phyloP scores from a whole-genome alignment of 176 grass and related monocot genomes.

The Zoysia pacifica region DNA sequence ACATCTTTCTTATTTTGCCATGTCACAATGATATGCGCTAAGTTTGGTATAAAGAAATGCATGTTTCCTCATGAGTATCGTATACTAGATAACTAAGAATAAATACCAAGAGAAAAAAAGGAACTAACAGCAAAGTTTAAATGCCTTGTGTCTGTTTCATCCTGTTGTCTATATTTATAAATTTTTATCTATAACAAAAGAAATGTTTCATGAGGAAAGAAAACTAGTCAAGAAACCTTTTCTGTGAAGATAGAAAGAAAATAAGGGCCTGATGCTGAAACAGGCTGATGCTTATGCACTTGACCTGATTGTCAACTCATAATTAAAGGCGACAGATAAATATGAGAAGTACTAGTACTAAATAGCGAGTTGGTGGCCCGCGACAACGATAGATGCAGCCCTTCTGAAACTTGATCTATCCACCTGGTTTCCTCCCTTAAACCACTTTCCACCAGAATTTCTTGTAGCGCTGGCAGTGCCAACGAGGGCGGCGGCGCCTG shows the following conservation, averaged over 20 bases:
- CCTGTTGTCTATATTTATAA: neutral
- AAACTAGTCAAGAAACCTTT: neutral
- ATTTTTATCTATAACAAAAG: neutral
- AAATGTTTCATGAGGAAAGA: neutral
- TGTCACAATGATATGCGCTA: neutral
- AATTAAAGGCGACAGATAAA: conserved; percentile 32
- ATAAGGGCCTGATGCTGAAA: conserved; percentile 7
- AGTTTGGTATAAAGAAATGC: neutral
- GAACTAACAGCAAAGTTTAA: neutral
- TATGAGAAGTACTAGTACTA: conserved; percentile 10
- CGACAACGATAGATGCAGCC: conserved; percentile 17
- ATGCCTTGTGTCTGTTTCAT: neutral
- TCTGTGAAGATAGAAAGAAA: neutral
- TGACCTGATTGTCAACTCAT: conserved; percentile 42
- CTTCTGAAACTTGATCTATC: conserved; percentile 26
- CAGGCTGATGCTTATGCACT: conserved; percentile 17
- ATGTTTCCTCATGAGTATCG: neutral
- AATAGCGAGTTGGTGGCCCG: conserved; percentile 28
- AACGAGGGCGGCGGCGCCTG: neutral
- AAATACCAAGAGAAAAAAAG: neutral
- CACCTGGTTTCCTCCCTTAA: conserved; percentile 17
- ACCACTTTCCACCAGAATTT: conserved; percentile 24
- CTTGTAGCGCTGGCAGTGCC: neutral
- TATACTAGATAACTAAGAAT: neutral
- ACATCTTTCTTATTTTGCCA: neutral